A percentile compares a stretch with the other conserved stretches of the same genome.
Evolutionary conservation across 2,329 filamentous ascomycete species (phyloP).

Genomic region (Monascus ruber): DNA sequence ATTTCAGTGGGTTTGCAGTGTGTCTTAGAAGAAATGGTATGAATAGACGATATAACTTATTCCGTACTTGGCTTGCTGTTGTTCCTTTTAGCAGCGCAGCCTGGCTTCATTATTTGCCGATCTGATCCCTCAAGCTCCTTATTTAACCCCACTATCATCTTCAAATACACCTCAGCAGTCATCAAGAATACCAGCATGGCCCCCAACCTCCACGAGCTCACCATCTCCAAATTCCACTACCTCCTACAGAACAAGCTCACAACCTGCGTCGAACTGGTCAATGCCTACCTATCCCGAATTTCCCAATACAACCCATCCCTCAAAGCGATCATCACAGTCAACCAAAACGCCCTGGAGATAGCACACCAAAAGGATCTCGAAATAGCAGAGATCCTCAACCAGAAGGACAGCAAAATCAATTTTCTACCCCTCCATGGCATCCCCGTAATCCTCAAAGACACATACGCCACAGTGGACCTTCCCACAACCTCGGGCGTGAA

Average conservation of each 20-base stretch:
- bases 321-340: constrained; percentile 47
- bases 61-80: too few relatives aligned
- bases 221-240: constrained; percentile 46
- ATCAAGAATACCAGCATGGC: neutral
- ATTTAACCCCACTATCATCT: too few relatives aligned
- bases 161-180: neutral
- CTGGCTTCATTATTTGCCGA: too few relatives aligned
- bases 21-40: too few relatives aligned
- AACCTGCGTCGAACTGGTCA: constrained; percentile 45
- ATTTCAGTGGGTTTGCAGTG: too few relatives aligned
- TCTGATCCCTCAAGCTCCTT: too few relatives aligned
- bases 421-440: constrained; percentile 43
- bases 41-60: too few relatives aligned
- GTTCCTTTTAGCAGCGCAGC: too few relatives aligned
- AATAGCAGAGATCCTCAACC: constrained; percentile 1
- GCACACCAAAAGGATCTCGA: constrained; percentile 41
- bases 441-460: constrained; percentile 54
- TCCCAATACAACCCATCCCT: constrained; percentile 45
- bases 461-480: constrained; percentile 46
- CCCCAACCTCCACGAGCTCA: constrained; percentile 48
- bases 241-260: constrained; percentile 42
- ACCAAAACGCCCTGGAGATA: constrained; percentile 35
- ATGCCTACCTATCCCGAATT: constrained; percentile 46
- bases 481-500: constrained; percentile 47
- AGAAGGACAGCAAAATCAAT: neutral